These are phyloP conservation scores for Hymenochaete sp. DNA, from an alignment of 1,284 basidiomycete genomes.

Conservation along the genomic window DNA sequence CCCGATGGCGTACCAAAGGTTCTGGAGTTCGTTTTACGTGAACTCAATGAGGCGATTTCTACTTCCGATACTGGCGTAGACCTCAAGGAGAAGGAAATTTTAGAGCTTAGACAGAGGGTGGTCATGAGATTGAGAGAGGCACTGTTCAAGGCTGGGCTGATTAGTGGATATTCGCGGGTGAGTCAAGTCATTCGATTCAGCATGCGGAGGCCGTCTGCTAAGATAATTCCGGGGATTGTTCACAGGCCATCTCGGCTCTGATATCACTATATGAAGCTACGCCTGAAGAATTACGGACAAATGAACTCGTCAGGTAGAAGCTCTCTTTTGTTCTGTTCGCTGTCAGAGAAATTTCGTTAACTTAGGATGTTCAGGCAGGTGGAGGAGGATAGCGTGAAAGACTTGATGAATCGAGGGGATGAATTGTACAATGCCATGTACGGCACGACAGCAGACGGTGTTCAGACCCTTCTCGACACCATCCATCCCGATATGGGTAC, in stretches of 20 bases:
- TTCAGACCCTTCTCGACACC: slow-evolving; percentile 19
- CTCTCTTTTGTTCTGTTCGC: no score
- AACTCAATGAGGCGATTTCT: slow-evolving; percentile 26
- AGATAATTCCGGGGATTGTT: background rate
- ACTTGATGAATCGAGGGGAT: slow-evolving; percentile 9
- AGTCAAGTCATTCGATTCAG: background rate
- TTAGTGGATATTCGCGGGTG: slow-evolving; percentile 46
- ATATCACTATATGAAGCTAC: slow-evolving; percentile 33
- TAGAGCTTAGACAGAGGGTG: slow-evolving; percentile 31
- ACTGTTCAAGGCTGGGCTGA: slow-evolving; percentile 47
- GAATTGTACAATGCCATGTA: slow-evolving; percentile 17
- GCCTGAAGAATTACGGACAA: slow-evolving; percentile 34
- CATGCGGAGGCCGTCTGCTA: background rate
- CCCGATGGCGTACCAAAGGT: slow-evolving; percentile 47
- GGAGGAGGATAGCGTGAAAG: slow-evolving; percentile 12
- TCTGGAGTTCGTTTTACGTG: slow-evolving; percentile 38
- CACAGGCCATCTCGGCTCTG: slow-evolving; percentile 42
- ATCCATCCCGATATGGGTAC: slow-evolving; percentile 21
- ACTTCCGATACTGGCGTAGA: slow-evolving; percentile 30
- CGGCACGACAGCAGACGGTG: slow-evolving; percentile 16
- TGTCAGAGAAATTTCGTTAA: background rate
- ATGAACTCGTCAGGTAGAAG: slow-evolving; percentile 29
- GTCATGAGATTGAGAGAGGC: slow-evolving; percentile 46
- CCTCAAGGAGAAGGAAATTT: no score
- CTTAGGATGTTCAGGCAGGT: slow-evolving; percentile 10